These are phyloP conservation scores for Lichtheimia corymbifera DNA, from an alignment of 371 early-diverging fungal genomes.

Conservation along the genomic window DNA sequence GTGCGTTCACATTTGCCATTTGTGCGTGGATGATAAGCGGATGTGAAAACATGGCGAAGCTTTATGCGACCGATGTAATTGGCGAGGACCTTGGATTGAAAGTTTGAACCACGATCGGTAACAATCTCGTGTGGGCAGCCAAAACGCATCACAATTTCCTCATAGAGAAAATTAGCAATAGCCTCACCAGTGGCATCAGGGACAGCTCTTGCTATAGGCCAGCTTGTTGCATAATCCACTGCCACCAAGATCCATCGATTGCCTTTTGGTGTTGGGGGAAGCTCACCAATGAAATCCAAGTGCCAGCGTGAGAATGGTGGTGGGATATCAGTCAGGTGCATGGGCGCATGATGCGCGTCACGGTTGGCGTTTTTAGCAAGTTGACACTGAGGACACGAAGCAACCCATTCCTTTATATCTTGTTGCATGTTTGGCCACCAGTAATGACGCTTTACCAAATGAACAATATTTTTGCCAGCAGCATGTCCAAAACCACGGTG, in stretches of 20 bases:
- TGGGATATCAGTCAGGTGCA: slow-evolving; percentile 10
- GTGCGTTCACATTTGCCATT: slow-evolving; percentile 28
- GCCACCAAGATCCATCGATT: slow-evolving; percentile 30
- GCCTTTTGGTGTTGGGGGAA: slow-evolving; percentile 15
- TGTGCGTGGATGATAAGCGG: slow-evolving; percentile 22
- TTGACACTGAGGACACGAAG: slow-evolving; percentile 27
- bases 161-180: slow-evolving; percentile 18
- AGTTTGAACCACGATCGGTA: slow-evolving; percentile 28
- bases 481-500: slow-evolving; percentile 19
- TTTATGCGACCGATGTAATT: slow-evolving; percentile 3
- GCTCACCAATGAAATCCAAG: slow-evolving; percentile 29
- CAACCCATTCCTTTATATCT: slow-evolving; percentile 15
- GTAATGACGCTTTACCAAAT: slow-evolving; percentile 15
- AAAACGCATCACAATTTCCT: slow-evolving; percentile 32
- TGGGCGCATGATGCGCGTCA: slow-evolving; percentile 12
- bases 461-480: slow-evolving; percentile 18
- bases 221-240: slow-evolving; percentile 43
- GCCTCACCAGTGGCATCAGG: slow-evolving; percentile 30
- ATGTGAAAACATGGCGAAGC: slow-evolving; percentile 18
- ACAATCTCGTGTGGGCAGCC: slow-evolving; percentile 28
- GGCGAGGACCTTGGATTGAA: slow-evolving; percentile 10
- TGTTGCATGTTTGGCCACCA: slow-evolving; percentile 36
- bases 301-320: slow-evolving; percentile 26
- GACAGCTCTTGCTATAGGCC: slow-evolving; percentile 38
- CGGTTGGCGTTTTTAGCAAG: background rate